A percentile compares a stretch with the other conserved stretches of the same genome.
These are phyloP conservation scores for Darksidea phi DNA, from an alignment of 495 filamentous ascomycete genomes.

Conservation along the genomic window DNA sequence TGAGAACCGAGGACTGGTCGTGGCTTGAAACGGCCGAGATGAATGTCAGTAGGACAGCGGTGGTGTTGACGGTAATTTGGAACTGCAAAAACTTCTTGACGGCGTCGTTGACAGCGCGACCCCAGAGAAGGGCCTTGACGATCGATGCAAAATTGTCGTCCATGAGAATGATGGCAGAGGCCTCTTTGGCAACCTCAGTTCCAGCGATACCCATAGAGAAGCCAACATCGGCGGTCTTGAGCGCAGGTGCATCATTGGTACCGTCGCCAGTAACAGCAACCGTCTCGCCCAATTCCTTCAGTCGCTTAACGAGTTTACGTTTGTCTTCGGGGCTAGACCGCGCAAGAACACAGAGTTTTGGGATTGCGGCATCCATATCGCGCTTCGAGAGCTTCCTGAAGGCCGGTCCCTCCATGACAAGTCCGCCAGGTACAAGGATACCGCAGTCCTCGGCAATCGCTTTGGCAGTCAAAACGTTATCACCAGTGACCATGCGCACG, in stretches of 20 bases:
- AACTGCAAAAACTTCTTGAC: constrained; percentile 94
- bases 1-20: constrained; percentile 70
- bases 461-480: constrained; percentile 81
- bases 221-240: constrained; percentile 84
- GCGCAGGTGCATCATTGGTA: constrained; percentile 85
- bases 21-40: constrained; percentile 70
- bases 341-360: constrained; percentile 77
- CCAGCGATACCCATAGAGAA: constrained; percentile 92
- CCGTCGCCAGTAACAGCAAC: constrained; percentile 94
- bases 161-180: constrained; percentile 91
- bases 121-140: constrained; percentile 84
- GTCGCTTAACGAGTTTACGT: constrained; percentile 69
- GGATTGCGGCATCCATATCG: constrained; percentile 70
- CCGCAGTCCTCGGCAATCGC: constrained; percentile 83
- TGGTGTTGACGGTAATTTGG: constrained; percentile 90
- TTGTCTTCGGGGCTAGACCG: constrained; percentile 85
- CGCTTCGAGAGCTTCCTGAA: constrained; percentile 68
- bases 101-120: constrained; percentile 82
- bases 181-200: constrained; percentile 90
- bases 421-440: constrained; percentile 69
- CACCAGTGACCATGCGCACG: constrained; percentile 89
- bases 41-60: constrained; percentile 80
- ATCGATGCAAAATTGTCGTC: constrained; percentile 93
- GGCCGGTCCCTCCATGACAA: constrained; percentile 79
- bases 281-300: constrained; percentile 84